Conservation (phyloP, 257 asterid genomes). For the Haberlea rhodopensis region DNA sequence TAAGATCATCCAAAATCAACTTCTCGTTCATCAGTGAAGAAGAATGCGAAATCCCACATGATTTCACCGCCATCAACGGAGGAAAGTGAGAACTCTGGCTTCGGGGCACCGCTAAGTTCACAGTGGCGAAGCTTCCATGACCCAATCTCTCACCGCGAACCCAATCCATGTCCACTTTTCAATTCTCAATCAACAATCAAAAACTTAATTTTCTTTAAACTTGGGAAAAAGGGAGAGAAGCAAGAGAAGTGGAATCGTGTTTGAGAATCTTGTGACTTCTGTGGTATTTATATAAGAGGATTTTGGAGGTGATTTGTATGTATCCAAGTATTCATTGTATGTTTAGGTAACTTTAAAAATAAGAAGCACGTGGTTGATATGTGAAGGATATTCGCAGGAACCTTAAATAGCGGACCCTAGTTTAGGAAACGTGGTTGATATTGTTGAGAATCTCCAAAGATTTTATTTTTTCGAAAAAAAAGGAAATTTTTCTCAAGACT, state of each 20-base stretch:
- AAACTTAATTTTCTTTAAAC: not conserved
- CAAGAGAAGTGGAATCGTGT: slow-evolving; percentile 20
- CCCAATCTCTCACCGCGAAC: slow-evolving; percentile 68
- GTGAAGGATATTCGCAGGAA: slow-evolving; percentile 41
- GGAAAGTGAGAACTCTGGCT: slow-evolving; percentile 20
- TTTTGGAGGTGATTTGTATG: not conserved
- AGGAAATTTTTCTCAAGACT: not conserved
- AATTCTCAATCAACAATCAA: not conserved
- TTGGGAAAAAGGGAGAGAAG: not conserved
- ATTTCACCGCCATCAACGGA: slow-evolving; percentile 70
- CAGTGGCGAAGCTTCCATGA: slow-evolving; percentile 79
- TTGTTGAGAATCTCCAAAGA: slow-evolving; percentile 4
- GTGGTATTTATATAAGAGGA: slow-evolving; percentile 33
- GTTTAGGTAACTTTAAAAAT: slow-evolving; percentile 30
- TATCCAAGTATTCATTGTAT: slow-evolving; percentile 29
- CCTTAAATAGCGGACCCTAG: slow-evolving; percentile 17
- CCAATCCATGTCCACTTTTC: slow-evolving; percentile 60
- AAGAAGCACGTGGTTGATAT: slow-evolving; percentile 73
- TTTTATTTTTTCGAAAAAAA: too few species aligned
- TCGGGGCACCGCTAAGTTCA: slow-evolving; percentile 51
- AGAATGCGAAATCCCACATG: slow-evolving; percentile 46
- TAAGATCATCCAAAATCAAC: slow-evolving; percentile 47
- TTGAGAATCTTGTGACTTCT: slow-evolving; percentile 2
- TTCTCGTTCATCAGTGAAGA: slow-evolving; percentile 59
- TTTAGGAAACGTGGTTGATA: slow-evolving; percentile 50